A percentile compares a stretch with the other conserved stretches of the same genome.
Conservation (phyloP, 1,284 basidiomycete genomes). For the Ceratobasidium sp. region DNA sequence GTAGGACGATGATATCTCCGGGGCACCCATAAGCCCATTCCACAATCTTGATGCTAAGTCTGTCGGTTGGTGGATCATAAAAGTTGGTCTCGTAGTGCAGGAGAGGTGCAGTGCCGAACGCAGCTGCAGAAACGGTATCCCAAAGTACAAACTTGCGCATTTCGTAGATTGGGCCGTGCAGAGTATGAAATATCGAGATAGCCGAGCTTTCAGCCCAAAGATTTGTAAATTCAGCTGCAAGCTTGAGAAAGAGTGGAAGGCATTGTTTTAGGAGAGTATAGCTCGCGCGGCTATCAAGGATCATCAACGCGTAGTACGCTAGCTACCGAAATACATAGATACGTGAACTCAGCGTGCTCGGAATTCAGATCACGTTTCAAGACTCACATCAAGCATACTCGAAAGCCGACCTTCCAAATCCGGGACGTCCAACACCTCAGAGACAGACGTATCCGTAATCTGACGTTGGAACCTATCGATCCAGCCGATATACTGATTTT, state of each 20-base stretch:
- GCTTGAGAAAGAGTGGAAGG: conserved; percentile 6
- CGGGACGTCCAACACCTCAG: neutral
- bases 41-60: neutral
- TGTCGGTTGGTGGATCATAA: no score
- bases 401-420: conserved; percentile 7
- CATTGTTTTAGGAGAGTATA: conserved; percentile 10
- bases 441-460: neutral
- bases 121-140: conserved; percentile 14
- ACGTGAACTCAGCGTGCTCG: no score
- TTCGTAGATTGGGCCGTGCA: neutral
- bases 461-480: conserved; percentile 25
- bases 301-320: neutral
- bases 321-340: neutral
- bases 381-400: neutral
- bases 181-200: neutral
- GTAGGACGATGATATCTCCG: neutral
- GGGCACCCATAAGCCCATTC: conserved; percentile 18
- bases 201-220: conserved; percentile 20
- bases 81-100: conserved; percentile 19
- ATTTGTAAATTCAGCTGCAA: neutral
- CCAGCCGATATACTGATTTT: conserved; percentile 7
- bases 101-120: conserved; percentile 13
- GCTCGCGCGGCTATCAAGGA: conserved; percentile 1
- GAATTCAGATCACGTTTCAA: no score
- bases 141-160: conserved; percentile 1